Percentiles rank a stretch among this genome's conserved stretches.
Evolutionary conservation across 768 basidiomycete genomes (phyloP).

Genomic region (Russula sp.): DNA sequence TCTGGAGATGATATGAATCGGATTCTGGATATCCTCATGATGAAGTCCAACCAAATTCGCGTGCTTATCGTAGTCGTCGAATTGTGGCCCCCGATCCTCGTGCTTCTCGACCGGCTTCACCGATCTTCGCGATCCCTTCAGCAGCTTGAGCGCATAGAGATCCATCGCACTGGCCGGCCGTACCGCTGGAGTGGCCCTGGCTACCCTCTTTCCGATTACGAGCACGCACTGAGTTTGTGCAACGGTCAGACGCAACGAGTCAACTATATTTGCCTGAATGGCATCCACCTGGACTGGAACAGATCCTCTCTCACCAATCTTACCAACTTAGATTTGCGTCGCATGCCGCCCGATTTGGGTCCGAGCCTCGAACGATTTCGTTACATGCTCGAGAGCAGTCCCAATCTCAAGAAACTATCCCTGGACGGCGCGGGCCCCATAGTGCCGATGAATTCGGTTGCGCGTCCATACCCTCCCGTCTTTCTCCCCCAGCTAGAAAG

Average conservation of each 20-base stretch:
- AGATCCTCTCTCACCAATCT: constrained; percentile 50
- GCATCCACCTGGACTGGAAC: constrained; percentile 61
- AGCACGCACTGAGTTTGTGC: constrained; percentile 47
- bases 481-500: constrained; percentile 49
- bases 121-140: constrained; percentile 23
- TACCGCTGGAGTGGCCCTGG: constrained; percentile 47
- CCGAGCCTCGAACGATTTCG: constrained; percentile 53
- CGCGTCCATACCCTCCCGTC: constrained; percentile 40
- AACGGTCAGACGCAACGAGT: constrained; percentile 48
- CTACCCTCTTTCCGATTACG: constrained; percentile 39
- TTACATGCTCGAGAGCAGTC: constrained; percentile 43
- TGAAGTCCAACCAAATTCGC: constrained; percentile 55
- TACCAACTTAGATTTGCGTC: constrained; percentile 62
- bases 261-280: constrained; percentile 52
- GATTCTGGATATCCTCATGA: constrained; percentile 51
- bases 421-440: constrained; percentile 62
- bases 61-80: constrained; percentile 57
- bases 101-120: constrained; percentile 49
- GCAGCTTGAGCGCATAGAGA: constrained; percentile 57
- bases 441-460: constrained; percentile 33
- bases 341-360: constrained; percentile 51
- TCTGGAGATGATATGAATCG: constrained; percentile 44
- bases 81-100: constrained; percentile 52
- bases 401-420: constrained; percentile 52
- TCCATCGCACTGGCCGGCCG: constrained; percentile 55